These are phyloP conservation scores for Middelhovenomyces tepae DNA, from an alignment of 805 yeast species.

Conservation along the genomic window DNA sequence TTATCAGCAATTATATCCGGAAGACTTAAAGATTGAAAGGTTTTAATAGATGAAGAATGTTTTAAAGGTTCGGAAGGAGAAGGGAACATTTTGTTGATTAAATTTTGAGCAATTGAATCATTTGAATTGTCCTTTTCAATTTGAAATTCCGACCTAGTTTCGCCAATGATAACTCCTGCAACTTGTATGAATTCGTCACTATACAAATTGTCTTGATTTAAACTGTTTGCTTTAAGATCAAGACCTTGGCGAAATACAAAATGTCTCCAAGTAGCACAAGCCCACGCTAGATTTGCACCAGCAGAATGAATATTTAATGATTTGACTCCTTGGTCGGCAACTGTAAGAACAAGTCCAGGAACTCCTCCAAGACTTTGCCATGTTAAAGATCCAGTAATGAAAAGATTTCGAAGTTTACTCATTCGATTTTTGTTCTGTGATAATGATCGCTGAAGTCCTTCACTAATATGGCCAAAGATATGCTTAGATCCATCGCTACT, in stretches of 20 bases:
- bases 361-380: conserved; percentile 87
- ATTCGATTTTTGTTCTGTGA: conserved; percentile 51
- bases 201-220: conserved; percentile 17
- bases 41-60: too few relatives aligned
- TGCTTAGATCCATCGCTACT: conserved; percentile 45
- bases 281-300: conserved; percentile 39
- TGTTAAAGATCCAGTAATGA: conserved; percentile 64
- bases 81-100: too few relatives aligned
- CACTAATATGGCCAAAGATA: conserved; percentile 72
- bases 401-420: conserved; percentile 53
- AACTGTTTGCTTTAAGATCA: conserved; percentile 43
- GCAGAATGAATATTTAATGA: conserved; percentile 25
- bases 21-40: too few relatives aligned
- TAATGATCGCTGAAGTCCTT: conserved; percentile 75
- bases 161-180: conserved; percentile 13
- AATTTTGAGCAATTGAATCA: too few relatives aligned
- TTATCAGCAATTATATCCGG: conserved; percentile 19
- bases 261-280: conserved; percentile 74
- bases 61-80: too few relatives aligned
- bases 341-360: conserved; percentile 79
- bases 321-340: conserved; percentile 59
- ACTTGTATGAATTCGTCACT: conserved; percentile 25
- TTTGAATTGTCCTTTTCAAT: too few relatives aligned
- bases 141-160: not conserved
- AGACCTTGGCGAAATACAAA: conserved; percentile 64